These are phyloP conservation scores for Penicillium freii DNA, from an alignment of 2,329 filamentous ascomycete genomes.

Conservation along the genomic window DNA sequence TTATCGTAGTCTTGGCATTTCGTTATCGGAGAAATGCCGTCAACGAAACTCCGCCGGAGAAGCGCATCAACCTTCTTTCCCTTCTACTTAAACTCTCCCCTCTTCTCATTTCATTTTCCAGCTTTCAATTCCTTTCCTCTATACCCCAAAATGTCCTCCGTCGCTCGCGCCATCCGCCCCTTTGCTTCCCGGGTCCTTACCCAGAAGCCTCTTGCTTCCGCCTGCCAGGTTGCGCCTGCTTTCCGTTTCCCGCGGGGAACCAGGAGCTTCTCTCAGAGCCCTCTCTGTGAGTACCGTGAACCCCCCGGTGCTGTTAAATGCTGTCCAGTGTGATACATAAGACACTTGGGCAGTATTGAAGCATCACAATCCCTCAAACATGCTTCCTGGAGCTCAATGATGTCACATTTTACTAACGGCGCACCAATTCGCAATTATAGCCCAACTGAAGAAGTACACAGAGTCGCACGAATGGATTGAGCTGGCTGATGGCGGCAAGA, in stretches of 20 bases:
- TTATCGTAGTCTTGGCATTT: slow-evolving; percentile 33
- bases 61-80: slow-evolving; percentile 22
- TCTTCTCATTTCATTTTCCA: slow-evolving; percentile 17
- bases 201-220: slow-evolving; percentile 36
- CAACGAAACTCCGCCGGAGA: slow-evolving; percentile 27
- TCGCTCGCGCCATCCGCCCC: slow-evolving; percentile 38
- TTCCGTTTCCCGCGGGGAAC: slow-evolving; percentile 45
- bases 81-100: slow-evolving; percentile 30
- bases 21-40: slow-evolving; percentile 24
- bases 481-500: slow-evolving; percentile 75
- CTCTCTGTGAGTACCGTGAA: slow-evolving; percentile 34
- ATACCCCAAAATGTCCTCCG: slow-evolving; percentile 35
- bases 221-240: slow-evolving; percentile 34
- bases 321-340: neutral
- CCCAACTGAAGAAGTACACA: slow-evolving; percentile 74
- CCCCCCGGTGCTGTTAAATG: slow-evolving; percentile 1
- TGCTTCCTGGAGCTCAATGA: slow-evolving; percentile 5
- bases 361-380: slow-evolving; percentile 4
- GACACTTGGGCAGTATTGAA: slow-evolving; percentile 4
- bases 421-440: slow-evolving; percentile 29
- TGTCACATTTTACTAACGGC: slow-evolving; percentile 24
- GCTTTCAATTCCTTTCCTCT: slow-evolving; percentile 6
- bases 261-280: slow-evolving; percentile 44
- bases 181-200: slow-evolving; percentile 38
- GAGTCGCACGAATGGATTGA: slow-evolving; percentile 99